Conservation (phyloP, 2,329 filamentous ascomycete species). For the Herpotrichia juniperi region DNA sequence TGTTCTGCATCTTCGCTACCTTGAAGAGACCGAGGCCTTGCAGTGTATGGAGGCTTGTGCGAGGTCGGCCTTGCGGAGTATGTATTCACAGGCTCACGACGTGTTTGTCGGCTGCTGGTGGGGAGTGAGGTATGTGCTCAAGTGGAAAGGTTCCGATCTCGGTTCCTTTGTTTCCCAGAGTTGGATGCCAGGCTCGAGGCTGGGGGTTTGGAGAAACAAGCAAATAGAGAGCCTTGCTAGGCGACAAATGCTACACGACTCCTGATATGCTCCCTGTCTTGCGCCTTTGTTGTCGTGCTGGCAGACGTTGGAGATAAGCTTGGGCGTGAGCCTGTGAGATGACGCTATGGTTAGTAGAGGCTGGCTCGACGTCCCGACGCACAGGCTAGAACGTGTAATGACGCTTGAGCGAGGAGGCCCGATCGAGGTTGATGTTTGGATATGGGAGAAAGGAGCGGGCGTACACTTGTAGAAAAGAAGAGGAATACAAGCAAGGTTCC, state of each 20-base stretch:
- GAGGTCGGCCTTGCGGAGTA: conserved; percentile 14
- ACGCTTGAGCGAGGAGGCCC: conserved; percentile 23
- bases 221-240: not conserved
- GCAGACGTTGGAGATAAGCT: conserved; percentile 16
- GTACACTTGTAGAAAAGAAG: conserved; percentile 6
- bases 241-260: not conserved
- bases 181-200: not conserved
- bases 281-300: conserved; percentile 8
- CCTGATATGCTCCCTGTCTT: not conserved
- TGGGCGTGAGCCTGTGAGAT: conserved; percentile 12
- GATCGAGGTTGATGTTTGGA: conserved; percentile 7
- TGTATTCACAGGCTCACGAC: conserved; percentile 12
- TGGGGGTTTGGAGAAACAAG: not conserved
- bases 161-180: conserved; percentile 30
- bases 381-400: conserved; percentile 23
- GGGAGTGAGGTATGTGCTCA: conserved; percentile 30
- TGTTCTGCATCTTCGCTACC: conserved; percentile 30
- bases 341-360: conserved; percentile 16
- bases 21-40: not conserved
- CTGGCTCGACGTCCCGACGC: conserved; percentile 20
- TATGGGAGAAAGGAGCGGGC: conserved; percentile 1
- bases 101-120: conserved; percentile 18
- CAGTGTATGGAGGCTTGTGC: conserved; percentile 6
- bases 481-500: conserved; percentile 1
- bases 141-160: conserved; percentile 37